These are phyloP conservation scores for Lentinus brumalis DNA, from an alignment of 768 basidiomycete species.

Conservation along the genomic window DNA sequence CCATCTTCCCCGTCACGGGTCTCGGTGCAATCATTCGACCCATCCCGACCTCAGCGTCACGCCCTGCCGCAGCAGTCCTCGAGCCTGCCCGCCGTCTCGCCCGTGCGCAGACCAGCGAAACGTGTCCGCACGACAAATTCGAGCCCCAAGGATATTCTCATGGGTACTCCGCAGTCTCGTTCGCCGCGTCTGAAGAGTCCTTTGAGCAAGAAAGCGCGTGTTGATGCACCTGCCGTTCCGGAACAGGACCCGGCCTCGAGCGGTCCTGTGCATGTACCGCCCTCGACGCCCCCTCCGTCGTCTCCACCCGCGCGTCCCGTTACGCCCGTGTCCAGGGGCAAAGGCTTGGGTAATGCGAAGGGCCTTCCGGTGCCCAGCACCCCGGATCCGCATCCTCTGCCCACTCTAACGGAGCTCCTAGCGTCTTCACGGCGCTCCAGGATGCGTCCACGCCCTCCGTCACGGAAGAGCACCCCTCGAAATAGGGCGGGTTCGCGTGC, in stretches of 20 bases:
- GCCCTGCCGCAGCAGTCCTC: constrained; percentile 24
- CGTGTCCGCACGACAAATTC: constrained; percentile 22
- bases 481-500: background rate
- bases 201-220: constrained; percentile 24
- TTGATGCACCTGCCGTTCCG: background rate
- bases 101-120: constrained; percentile 16
- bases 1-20: constrained; percentile 26
- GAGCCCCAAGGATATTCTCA: constrained; percentile 9
- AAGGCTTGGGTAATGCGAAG: constrained; percentile 27
- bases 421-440: constrained; percentile 44
- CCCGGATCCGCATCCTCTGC: constrained; percentile 35
- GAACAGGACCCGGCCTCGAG: constrained; percentile 19
- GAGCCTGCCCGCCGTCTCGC: constrained; percentile 10
- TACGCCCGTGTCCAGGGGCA: constrained; percentile 19
- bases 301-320: constrained; percentile 29
- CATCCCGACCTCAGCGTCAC: constrained; percentile 19
- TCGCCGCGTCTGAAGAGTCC: constrained; percentile 10
- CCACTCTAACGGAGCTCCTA: constrained; percentile 46
- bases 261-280: constrained; percentile 18
- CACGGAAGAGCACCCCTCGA: constrained; percentile 25
- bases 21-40: constrained; percentile 21
- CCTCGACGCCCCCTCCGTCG: constrained; percentile 34
- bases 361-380: constrained; percentile 27
- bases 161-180: constrained; percentile 9
- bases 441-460: constrained; percentile 32